Evolutionary conservation across 768 basidiomycete genomes (phyloP).

Genomic region (Ephemerocybe angulata): DNA sequence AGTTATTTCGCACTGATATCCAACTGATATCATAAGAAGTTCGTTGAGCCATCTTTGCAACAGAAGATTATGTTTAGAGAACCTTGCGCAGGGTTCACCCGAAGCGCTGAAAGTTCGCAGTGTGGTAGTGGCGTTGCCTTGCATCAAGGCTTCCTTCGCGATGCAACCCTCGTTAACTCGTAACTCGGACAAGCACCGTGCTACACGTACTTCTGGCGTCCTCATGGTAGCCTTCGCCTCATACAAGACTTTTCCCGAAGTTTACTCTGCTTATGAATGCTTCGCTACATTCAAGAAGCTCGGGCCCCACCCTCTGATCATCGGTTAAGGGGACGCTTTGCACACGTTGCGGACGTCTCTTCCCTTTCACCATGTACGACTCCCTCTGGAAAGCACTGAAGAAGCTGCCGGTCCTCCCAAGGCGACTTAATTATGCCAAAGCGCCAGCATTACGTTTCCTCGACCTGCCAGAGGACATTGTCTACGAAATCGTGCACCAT

Average conservation of each 20-base stretch:
- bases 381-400: constrained; percentile 1
- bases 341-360: too few relatives aligned
- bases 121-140: background rate
- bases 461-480: constrained; percentile 8
- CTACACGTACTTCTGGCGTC: constrained; percentile 1
- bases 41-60: too few relatives aligned
- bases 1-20: too few relatives aligned
- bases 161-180: background rate
- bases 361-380: constrained; percentile 3
- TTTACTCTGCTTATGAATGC: constrained; percentile 1
- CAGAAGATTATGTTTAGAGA: too few relatives aligned
- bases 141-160: background rate
- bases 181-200: background rate
- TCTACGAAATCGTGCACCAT: constrained; percentile 5
- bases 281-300: background rate
- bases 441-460: background rate
- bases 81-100: too few relatives aligned
- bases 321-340: too few relatives aligned
- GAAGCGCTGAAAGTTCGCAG: background rate
- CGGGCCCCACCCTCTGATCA: too few relatives aligned
- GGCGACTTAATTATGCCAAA: background rate
- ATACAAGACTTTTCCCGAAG: background rate
- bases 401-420: background rate
- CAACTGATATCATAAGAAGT: too few relatives aligned
- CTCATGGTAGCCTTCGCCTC: background rate